Percentiles rank a stretch among this genome's conserved stretches.
These are phyloP conservation scores for Salvia splendens DNA, from an alignment of 257 asterid genomes.

Conservation along the genomic window DNA sequence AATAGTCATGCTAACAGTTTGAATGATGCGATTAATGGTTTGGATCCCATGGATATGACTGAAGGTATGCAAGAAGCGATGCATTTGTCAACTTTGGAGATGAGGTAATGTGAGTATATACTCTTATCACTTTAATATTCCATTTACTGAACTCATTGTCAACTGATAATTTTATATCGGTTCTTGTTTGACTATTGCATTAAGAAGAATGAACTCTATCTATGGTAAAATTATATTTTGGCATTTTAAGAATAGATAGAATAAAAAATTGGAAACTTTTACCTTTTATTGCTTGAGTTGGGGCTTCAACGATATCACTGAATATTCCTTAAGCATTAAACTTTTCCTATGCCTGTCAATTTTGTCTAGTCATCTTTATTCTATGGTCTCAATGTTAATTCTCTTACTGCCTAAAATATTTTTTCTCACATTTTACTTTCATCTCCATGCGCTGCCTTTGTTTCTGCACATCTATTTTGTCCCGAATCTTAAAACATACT, in stretches of 20 bases:
- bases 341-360: neutral
- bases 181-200: constrained; percentile 8
- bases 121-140: constrained; percentile 36
- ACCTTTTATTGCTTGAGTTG: neutral
- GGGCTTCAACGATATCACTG: neutral
- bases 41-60: constrained; percentile 95
- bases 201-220: neutral
- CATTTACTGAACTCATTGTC: neutral
- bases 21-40: constrained; percentile 52
- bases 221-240: neutral
- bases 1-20: constrained; percentile 45
- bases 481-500: constrained; percentile 18
- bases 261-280: neutral
- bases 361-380: neutral
- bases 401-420: neutral
- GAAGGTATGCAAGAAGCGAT: constrained; percentile 99
- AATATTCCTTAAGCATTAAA: neutral
- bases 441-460: neutral
- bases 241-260: neutral
- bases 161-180: neutral
- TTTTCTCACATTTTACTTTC: neutral
- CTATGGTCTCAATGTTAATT: neutral
- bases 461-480: constrained; percentile 1
- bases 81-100: constrained; percentile 93
- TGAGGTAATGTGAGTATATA: constrained; percentile 80